phyloP scores from a whole-genome alignment of 208 protist genomes.

The Strigomonas galati region DNA sequence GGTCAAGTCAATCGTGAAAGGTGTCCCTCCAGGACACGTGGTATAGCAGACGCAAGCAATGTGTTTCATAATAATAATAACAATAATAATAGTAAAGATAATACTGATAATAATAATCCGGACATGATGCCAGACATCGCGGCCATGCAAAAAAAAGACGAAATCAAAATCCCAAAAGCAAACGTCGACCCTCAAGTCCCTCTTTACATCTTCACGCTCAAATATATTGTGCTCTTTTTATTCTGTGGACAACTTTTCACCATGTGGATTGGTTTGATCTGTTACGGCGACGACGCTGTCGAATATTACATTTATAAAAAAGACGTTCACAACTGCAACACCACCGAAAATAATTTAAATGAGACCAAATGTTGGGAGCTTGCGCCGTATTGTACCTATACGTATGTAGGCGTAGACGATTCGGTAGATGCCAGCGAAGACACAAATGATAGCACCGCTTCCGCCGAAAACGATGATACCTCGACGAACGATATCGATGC shows the following conservation, averaged over 20 bases:
- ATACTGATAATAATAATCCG: neutral
- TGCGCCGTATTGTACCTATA: slow-evolving; percentile 57
- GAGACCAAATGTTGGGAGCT: slow-evolving; percentile 43
- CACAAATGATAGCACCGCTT: neutral
- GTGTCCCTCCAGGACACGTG: neutral
- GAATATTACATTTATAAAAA: slow-evolving; percentile 25
- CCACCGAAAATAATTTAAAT: slow-evolving; percentile 29
- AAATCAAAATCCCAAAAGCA: neutral
- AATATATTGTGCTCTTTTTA: slow-evolving; percentile 64
- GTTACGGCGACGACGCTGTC: slow-evolving; percentile 41
- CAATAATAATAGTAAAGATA: slow-evolving; percentile 9
- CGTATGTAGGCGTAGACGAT: neutral
- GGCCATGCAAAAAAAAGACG: too few species aligned
- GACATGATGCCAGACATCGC: too few species aligned
- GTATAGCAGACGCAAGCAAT: neutral
- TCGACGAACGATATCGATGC: too few species aligned
- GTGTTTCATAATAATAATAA: slow-evolving; percentile 2
- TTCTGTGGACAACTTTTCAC: slow-evolving; percentile 55
- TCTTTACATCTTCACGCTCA: slow-evolving; percentile 77
- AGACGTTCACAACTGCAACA: slow-evolving; percentile 50
- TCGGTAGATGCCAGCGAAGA: neutral
- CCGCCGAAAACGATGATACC: neutral
- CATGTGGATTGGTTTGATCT: slow-evolving; percentile 67
- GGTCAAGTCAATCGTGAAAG: too few species aligned
- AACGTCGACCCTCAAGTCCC: slow-evolving; percentile 69